phyloP scores from a whole-genome alignment of 192 early-diverging fungal species.

The Podila horticola region DNA sequence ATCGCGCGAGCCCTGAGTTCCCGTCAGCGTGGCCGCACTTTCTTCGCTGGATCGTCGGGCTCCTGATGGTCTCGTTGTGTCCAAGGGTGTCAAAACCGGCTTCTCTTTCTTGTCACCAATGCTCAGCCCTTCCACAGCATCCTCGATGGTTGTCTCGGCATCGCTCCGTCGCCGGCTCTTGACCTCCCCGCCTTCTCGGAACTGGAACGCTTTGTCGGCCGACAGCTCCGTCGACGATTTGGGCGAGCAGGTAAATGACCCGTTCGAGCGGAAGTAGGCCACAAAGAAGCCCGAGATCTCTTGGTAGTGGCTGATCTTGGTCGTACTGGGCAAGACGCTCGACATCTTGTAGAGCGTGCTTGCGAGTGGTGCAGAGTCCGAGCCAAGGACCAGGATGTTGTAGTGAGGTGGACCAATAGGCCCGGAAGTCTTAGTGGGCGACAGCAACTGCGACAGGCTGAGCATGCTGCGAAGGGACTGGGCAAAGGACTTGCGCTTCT shows the following conservation, averaged over 20 bases:
- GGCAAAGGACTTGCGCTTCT: constrained; percentile 35
- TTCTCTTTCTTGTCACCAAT: constrained; percentile 1
- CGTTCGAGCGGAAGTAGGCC: constrained; percentile 40
- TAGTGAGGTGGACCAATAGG: constrained; percentile 29
- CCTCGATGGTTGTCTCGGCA: constrained; percentile 2
- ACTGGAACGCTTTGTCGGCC: neutral
- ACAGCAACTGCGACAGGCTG: constrained; percentile 32
- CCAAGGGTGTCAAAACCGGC: neutral
- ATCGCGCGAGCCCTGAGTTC: neutral
- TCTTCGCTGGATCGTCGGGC: constrained; percentile 9
- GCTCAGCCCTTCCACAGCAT: no score
- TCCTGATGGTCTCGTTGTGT: neutral
- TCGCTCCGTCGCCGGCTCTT: constrained; percentile 2
- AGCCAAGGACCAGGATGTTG: constrained; percentile 43
- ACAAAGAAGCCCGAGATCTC: constrained; percentile 52
- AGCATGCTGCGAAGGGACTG: constrained; percentile 36
- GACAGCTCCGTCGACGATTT: constrained; percentile 31
- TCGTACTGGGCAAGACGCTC: constrained; percentile 27
- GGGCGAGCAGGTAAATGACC: constrained; percentile 29
- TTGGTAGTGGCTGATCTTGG: constrained; percentile 46
- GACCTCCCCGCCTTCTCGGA: neutral
- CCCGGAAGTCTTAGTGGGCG: neutral
- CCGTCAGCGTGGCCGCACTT: constrained; percentile 7
- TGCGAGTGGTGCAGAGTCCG: constrained; percentile 39
- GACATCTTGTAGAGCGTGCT: constrained; percentile 52